A percentile compares a stretch with the other conserved stretches of the same genome.
Conservation (phyloP, 805 yeast genomes). For the Priceomyces melissophilus region DNA sequence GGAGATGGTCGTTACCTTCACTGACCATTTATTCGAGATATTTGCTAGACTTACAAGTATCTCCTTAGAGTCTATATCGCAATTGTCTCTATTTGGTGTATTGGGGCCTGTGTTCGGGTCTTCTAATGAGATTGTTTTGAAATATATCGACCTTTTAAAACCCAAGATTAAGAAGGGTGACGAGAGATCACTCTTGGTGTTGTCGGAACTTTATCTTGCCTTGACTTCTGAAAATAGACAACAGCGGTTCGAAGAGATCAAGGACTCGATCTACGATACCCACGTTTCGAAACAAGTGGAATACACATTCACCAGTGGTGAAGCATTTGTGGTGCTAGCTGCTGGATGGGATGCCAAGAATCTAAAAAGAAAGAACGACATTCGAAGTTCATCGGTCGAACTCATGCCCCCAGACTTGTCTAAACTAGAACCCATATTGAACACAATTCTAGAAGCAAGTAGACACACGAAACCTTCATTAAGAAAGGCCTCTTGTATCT, state of each 20-base stretch:
- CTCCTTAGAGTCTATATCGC: conserved; percentile 40
- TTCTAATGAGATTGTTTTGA: conserved; percentile 5
- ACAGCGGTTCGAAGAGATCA: conserved; percentile 27
- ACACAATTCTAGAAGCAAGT: conserved; percentile 50
- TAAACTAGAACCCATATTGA: conserved; percentile 37
- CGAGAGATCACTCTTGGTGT: conserved; percentile 55
- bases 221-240: conserved; percentile 6
- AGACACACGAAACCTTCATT: conserved; percentile 67
- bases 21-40: conserved; percentile 10
- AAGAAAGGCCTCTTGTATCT: conserved; percentile 74
- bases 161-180: conserved; percentile 51
- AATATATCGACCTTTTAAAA: conserved; percentile 22
- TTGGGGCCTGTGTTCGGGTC: conserved; percentile 31
- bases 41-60: conserved; percentile 17
- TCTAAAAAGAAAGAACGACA: conserved; percentile 51
- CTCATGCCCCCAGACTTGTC: conserved; percentile 16
- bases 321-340: conserved; percentile 68
- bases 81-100: conserved; percentile 44
- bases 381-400: conserved; percentile 33
- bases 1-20: conserved; percentile 8
- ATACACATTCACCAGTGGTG: conserved; percentile 74
- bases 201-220: conserved; percentile 53
- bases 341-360: conserved; percentile 72
- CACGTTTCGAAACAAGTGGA: conserved; percentile 73
- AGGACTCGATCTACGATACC: conserved; percentile 50